Evolutionary conservation across 371 early-diverging fungal genomes (phyloP).

Genomic region (Haplosporangium sp.): DNA sequence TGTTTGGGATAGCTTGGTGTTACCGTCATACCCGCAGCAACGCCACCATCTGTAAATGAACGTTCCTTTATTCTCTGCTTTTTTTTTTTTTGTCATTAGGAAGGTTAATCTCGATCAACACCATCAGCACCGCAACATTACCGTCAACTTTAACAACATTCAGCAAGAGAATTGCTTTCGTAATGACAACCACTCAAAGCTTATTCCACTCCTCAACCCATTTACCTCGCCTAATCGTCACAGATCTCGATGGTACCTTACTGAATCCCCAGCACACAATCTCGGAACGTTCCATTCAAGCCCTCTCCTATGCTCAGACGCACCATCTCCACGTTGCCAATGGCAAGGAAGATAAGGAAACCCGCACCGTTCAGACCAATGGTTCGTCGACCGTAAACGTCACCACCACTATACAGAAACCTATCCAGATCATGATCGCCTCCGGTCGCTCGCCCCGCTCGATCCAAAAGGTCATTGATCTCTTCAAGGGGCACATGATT

Average conservation of each 20-base stretch:
- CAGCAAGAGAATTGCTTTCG: not conserved
- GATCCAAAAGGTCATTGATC: constrained; percentile 45
- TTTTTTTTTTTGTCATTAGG: no score
- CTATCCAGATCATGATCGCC: constrained; percentile 49
- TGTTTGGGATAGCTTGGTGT: no score
- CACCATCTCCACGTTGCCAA: not conserved
- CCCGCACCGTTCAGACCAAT: not conserved
- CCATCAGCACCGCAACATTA: no score
- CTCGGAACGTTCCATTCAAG: constrained; percentile 20
- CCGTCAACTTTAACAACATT: not conserved
- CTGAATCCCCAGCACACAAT: constrained; percentile 37
- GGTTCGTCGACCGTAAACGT: not conserved
- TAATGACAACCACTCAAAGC: constrained; percentile 4
- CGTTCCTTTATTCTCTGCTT: no score
- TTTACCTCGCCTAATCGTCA: constrained; percentile 33
- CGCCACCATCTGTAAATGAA: no score
- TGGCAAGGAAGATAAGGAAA: not conserved
- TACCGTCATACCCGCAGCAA: no score
- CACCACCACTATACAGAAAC: not conserved
- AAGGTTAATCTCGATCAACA: no score
- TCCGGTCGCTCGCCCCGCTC: constrained; percentile 49
- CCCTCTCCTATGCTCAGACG: constrained; percentile 26
- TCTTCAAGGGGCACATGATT: constrained; percentile 34
- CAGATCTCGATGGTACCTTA: constrained; percentile 49
- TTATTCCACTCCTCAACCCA: constrained; percentile 29